phyloP scores from a whole-genome alignment of 2,329 filamentous ascomycete genomes.

The Fusarium sororula region DNA sequence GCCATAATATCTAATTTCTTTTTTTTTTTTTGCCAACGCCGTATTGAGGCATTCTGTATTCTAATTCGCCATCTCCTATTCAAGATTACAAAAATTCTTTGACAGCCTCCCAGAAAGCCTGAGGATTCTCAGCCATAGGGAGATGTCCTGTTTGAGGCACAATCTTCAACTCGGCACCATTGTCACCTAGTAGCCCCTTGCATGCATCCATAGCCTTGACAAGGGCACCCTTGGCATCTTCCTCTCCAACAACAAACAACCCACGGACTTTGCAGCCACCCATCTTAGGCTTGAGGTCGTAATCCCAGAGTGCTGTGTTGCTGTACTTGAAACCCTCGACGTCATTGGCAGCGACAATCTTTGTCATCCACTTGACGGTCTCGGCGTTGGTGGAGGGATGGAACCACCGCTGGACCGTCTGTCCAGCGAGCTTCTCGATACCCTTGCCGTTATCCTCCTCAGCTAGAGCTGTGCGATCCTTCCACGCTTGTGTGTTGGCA shows the following conservation, averaged over 20 bases:
- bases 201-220: constrained; percentile 84
- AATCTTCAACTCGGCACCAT: constrained; percentile 67
- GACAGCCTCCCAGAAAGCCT: constrained; percentile 72
- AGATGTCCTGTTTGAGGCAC: constrained; percentile 80
- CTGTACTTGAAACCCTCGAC: constrained; percentile 74
- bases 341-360: constrained; percentile 75
- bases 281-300: constrained; percentile 70
- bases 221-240: constrained; percentile 75
- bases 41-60: neutral
- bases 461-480: constrained; percentile 75
- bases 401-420: constrained; percentile 83
- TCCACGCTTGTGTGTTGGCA: constrained; percentile 82
- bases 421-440: constrained; percentile 72
- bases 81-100: constrained; percentile 60
- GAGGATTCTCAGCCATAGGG: constrained; percentile 82
- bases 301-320: constrained; percentile 76
- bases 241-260: constrained; percentile 76
- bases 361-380: constrained; percentile 65
- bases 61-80: neutral
- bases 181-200: constrained; percentile 63
- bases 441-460: constrained; percentile 66
- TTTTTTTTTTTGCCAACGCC: neutral
- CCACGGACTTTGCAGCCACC: constrained; percentile 64
- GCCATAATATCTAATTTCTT: neutral
- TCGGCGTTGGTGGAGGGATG: constrained; percentile 65